phyloP scores from a whole-genome alignment of 352 stramenopile species.

The Pythium volutum region DNA sequence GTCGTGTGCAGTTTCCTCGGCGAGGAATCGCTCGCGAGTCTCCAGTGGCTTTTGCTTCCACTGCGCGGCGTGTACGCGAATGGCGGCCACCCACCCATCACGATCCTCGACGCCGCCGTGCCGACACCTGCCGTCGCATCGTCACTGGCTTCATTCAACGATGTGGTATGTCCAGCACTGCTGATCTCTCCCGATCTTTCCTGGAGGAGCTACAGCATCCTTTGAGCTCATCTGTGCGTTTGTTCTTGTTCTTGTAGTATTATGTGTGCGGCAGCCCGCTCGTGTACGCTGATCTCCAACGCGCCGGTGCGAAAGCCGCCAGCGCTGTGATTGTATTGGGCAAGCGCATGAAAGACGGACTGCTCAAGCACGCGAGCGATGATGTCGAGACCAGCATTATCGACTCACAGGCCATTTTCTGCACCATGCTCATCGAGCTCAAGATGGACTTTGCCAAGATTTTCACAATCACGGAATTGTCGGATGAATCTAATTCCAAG shows the following conservation, averaged over 20 bases:
- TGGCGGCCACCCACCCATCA: slow-evolving; percentile 61
- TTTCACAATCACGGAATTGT: slow-evolving; percentile 84
- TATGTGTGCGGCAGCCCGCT: slow-evolving; percentile 78
- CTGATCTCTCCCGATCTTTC: no score
- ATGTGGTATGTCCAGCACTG: slow-evolving; percentile 55
- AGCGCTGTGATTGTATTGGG: slow-evolving; percentile 77
- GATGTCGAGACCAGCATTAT: slow-evolving; percentile 72
- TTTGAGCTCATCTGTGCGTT: neutral
- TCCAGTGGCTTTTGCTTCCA: slow-evolving; percentile 77
- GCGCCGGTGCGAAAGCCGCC: slow-evolving; percentile 75
- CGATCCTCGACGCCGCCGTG: slow-evolving; percentile 71
- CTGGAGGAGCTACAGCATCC: no score
- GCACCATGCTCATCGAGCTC: slow-evolving; percentile 82
- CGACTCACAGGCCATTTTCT: slow-evolving; percentile 82
- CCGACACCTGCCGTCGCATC: slow-evolving; percentile 48
- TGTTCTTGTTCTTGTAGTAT: slow-evolving; percentile 36
- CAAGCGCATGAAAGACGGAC: slow-evolving; percentile 49
- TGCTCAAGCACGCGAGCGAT: slow-evolving; percentile 31
- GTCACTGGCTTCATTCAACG: slow-evolving; percentile 45
- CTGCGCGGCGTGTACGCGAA: slow-evolving; percentile 48
- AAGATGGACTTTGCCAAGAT: slow-evolving; percentile 86
- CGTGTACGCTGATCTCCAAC: slow-evolving; percentile 74
- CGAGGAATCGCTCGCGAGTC: slow-evolving; percentile 64
- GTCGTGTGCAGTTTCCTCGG: slow-evolving; percentile 84
- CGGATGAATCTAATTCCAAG: slow-evolving; percentile 85